Conservation (phyloP, 23 red algal species). For the Gracilariopsis chorda region DNA sequence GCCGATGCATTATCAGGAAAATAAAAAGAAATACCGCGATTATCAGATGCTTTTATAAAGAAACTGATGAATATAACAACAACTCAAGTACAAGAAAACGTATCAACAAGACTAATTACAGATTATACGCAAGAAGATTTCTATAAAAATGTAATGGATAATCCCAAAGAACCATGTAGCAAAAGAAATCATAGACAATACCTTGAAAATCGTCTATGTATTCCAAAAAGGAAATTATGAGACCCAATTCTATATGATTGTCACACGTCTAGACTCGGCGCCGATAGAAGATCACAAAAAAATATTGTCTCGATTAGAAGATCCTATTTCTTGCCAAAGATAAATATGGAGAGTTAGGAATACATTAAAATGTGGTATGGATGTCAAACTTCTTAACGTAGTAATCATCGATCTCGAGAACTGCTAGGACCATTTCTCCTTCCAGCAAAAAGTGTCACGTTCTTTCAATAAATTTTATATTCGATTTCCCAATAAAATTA, state of each 20-base stretch:
- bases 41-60: neutral
- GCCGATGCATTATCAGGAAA: constrained; percentile 29
- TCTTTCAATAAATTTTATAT: constrained; percentile 28
- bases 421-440: neutral
- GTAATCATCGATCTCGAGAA: neutral
- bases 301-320: neutral
- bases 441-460: constrained; percentile 1
- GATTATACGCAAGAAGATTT: neutral
- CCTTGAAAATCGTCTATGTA: no score
- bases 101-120: neutral
- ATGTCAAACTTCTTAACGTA: neutral
- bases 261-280: neutral
- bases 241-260: neutral
- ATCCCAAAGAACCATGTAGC: neutral
- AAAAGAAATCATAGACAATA: neutral
- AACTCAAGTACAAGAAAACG: neutral
- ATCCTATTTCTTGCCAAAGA: constrained; percentile 23
- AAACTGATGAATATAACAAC: constrained; percentile 10
- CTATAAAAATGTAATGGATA: neutral
- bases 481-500: constrained; percentile 22
- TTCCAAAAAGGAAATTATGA: constrained; percentile 1
- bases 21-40: neutral
- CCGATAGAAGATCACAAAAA: neutral
- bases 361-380: neutral
- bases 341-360: neutral